These are phyloP conservation scores for Cladorrhinum samala DNA, from an alignment of 495 filamentous ascomycete species.

Conservation along the genomic window DNA sequence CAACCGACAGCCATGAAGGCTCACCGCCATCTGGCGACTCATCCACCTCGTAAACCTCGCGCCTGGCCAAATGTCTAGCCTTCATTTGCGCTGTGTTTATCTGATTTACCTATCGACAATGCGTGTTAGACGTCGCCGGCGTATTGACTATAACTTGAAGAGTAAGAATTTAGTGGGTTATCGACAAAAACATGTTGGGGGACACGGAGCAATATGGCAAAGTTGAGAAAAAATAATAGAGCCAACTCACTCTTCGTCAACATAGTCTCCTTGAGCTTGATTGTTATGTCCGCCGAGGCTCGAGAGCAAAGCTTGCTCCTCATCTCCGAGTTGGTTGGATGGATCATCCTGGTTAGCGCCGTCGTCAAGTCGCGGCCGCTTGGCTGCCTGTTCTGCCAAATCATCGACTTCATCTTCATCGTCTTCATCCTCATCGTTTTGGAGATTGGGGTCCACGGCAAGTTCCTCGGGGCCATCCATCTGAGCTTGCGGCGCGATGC, in stretches of 20 bases:
- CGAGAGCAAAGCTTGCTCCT: slow-evolving; percentile 36
- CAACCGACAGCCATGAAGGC: no score
- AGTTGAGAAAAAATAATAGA: neutral
- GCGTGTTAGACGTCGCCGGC: no score
- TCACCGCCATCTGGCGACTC: no score
- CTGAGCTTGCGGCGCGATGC: slow-evolving; percentile 13
- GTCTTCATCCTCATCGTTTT: neutral
- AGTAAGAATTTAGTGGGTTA: no score
- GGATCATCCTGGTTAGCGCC: slow-evolving; percentile 15
- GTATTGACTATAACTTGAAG: no score
- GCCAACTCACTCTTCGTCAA: slow-evolving; percentile 30
- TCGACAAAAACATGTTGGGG: no score
- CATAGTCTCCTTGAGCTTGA: slow-evolving; percentile 26
- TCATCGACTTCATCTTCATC: slow-evolving; percentile 12
- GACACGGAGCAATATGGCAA: no score
- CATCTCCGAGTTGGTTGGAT: slow-evolving; percentile 13
- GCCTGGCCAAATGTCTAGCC: no score
- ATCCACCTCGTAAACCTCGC: no score
- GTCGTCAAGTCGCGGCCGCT: slow-evolving; percentile 35
- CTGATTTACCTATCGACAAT: no score
- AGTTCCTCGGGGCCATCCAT: slow-evolving; percentile 19
- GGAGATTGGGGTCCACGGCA: slow-evolving; percentile 26
- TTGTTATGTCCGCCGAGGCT: slow-evolving; percentile 35
- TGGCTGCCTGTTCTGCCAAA: slow-evolving; percentile 23
- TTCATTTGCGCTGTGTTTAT: no score